Base-by-base conservation (phyloP, 2,329 filamentous ascomycete species). In the Rasamsonia emersonii region DNA sequence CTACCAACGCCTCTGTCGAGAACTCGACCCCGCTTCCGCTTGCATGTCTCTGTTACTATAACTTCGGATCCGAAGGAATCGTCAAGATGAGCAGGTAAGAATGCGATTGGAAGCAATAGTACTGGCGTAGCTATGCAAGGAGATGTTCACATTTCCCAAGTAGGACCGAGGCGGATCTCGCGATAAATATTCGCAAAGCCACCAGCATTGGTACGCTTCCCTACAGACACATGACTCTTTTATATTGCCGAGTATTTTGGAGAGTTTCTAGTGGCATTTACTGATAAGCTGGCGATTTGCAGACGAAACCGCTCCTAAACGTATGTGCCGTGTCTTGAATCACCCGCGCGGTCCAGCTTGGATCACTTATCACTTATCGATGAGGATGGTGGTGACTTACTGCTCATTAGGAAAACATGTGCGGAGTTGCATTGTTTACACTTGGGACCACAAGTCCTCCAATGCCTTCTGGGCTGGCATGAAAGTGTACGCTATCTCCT, bases 391-490 rank as follows among this genome's bases (percentile, higher is more conserved):
- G 5, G n/a, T 25, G 24, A 29, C 34, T 33, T 35, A 32, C 32
- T 21, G 18, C 16, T 31, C 35, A 33, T 21, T 51, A 74, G 75
- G 74, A 39, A 98, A 98, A 66, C 91, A 98, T 82, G 91, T 98
- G 37, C 84, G 91, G 54, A 86, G 83, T 60, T 93, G 86, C 56
- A 98, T 98, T 51, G 89, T 98, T 27, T 96, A 96, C 62, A 96
- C 89, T 37, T 98, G 91, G 91, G 91, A 98, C 64, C 86, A 98
- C 68, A 93, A 93, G 67, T 93, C 82, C 44, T 93, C 88, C 24
- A 73, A 78, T 56, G 85, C 88, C 54, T 98, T 98, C 61, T 98
- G 91, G 91, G 78, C 85, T 36, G 89, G 88, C 56, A 93, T 98
- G 74, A 98, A 98, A 77, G 88, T 96, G 82, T 93, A 73, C 47